These are phyloP conservation scores for Fragaria nilgerrensis DNA, from an alignment of 306 rosid genomes.

Conservation along the genomic window DNA sequence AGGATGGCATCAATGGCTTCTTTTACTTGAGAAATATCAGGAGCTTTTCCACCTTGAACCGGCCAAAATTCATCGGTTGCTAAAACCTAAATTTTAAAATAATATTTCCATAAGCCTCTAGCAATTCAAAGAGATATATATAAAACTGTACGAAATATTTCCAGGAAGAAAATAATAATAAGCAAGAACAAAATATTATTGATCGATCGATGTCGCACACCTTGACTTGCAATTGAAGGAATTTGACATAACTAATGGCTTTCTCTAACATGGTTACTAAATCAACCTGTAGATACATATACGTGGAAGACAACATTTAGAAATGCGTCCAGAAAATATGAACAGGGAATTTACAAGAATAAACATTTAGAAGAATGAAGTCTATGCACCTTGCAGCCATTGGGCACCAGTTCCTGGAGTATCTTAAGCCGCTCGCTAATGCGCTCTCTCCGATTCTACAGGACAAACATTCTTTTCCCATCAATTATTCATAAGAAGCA, in stretches of 20 bases:
- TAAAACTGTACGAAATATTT: too few species aligned
- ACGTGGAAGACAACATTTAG: neutral
- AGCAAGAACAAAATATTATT: neutral
- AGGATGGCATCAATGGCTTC: constrained; percentile 88
- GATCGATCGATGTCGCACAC: constrained; percentile 36
- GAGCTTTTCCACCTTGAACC: constrained; percentile 75
- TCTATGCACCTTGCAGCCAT: constrained; percentile 69
- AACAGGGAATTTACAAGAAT: neutral
- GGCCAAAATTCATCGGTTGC: constrained; percentile 97
- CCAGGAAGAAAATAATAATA: neutral
- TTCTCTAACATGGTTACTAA: constrained; percentile 95
- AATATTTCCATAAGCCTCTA: neutral
- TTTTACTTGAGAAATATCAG: constrained; percentile 83
- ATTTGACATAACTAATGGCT: constrained; percentile 84
- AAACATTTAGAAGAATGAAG: neutral
- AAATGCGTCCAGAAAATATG: neutral
- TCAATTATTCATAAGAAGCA: neutral
- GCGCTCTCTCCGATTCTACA: constrained; percentile 91
- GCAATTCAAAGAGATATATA: neutral
- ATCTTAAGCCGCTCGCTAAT: constrained; percentile 86
- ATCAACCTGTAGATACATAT: constrained; percentile 54
- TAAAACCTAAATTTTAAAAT: constrained; percentile 47
- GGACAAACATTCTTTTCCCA: constrained; percentile 42
- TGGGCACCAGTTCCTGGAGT: constrained; percentile 80
- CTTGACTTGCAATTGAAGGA: constrained; percentile 96